Evolutionary conservation across 805 yeast species (phyloP), one percentile per base, ranked within the genome.

Genomic region (Lipomyces orientalis): DNA sequence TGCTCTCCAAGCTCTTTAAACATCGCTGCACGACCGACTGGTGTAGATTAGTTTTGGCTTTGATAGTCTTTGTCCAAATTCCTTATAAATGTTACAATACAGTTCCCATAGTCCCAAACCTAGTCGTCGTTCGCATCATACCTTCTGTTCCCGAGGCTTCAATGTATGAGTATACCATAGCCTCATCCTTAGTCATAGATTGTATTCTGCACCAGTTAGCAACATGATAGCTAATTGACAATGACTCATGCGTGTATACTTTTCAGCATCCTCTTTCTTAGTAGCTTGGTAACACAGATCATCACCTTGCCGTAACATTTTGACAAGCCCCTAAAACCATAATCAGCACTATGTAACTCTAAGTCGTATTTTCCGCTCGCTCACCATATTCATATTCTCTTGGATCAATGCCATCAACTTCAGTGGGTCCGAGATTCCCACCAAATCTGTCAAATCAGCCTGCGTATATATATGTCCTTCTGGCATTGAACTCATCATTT

Each of bases 11-110:
- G 25, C 88, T 80, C 75, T 92, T 92, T 74, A 92, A 79, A 74
- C 94, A 90, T 76, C 94, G 84, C 54, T 85, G 83, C 6, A 92
- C 95, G 12, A 92, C 87, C 75, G 90, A 94, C 73, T 91, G 97
- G 77, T 92, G 97, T 68, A 92, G 79, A 75, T 91, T 91, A 5
- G 97, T 90, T 74, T 89, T 87, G 1, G 94, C 92, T 76, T 90
- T 90, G 69, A 92, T 85, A 1, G 96, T 90, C 79, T 91, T 91
- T 7, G 96, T 90, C 97, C 97, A 92, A 56, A 92, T 91, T 61
- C 97, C 97, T 43, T 16, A n/a, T 43, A 43, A 43, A 43, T 16
- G 49, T 43, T 43, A 43, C 19, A n/a, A 43, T 77, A 90, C 97
- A 79, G 96, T 82, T 3, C 91, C 94, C 25, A 91, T 84, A 0